Conservation (phyloP, 2,329 filamentous ascomycete genomes). For the Stemphylium vesicarium region DNA sequence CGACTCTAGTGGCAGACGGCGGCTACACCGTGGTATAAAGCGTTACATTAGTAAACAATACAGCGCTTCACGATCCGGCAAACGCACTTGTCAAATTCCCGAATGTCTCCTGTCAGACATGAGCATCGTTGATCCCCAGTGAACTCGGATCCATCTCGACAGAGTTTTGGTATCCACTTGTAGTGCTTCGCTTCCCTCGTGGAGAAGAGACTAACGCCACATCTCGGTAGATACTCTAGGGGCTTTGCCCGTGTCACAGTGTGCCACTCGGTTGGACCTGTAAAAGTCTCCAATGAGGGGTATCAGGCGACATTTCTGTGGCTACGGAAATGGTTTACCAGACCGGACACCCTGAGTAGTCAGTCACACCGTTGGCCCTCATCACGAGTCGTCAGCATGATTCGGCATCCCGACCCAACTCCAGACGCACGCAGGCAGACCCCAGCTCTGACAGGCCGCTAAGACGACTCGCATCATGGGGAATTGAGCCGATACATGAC, state of each 20-base stretch:
- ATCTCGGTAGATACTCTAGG: neutral
- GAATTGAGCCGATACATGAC: conserved; percentile 6
- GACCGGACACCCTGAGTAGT: conserved; percentile 4
- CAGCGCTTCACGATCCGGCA: neutral
- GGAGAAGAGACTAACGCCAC: neutral
- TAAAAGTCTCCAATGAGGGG: too few species aligned
- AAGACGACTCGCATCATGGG: conserved; percentile 15
- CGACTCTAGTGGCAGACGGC: conserved; percentile 71
- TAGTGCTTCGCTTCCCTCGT: neutral
- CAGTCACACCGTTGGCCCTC: neutral
- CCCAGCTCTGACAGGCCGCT: neutral
- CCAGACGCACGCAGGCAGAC: neutral
- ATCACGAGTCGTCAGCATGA: conserved; percentile 13
- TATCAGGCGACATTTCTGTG: neutral
- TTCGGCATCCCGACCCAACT: neutral
- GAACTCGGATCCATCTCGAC: neutral
- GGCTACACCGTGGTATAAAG: conserved; percentile 33
- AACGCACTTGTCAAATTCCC: neutral
- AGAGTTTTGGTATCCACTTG: neutral
- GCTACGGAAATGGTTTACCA: conserved; percentile 27
- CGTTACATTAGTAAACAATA: neutral
- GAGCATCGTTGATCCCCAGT: neutral
- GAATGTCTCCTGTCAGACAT: neutral
- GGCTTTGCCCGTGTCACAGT: neutral
- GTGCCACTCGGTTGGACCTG: too few species aligned